These are phyloP conservation scores for Colletotrichum sp. DNA, from an alignment of 2,329 filamentous ascomycete genomes.

Conservation along the genomic window DNA sequence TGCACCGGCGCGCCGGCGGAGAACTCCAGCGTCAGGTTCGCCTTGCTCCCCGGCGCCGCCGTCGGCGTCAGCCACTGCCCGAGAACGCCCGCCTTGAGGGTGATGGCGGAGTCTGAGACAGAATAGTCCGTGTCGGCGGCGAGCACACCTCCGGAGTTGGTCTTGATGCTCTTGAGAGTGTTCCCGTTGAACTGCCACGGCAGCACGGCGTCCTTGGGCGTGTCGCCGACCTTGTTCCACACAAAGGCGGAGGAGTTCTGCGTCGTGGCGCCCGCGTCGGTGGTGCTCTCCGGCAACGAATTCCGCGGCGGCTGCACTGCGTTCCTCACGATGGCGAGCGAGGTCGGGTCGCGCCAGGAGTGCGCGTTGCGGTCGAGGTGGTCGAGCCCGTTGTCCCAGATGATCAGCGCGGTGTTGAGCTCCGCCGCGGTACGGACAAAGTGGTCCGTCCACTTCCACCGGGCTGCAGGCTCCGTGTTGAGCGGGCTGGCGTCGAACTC, in stretches of 20 bases:
- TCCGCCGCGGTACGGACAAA: slow-evolving; percentile 52
- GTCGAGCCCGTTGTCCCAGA: slow-evolving; percentile 67
- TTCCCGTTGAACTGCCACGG: slow-evolving; percentile 61
- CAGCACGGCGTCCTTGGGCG: slow-evolving; percentile 45
- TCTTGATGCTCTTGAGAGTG: slow-evolving; percentile 44
- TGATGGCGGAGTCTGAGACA: slow-evolving; percentile 47
- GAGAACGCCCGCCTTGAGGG: slow-evolving; percentile 52
- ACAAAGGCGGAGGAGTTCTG: slow-evolving; percentile 59
- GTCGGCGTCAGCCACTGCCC: slow-evolving; percentile 44
- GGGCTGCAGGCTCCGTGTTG: slow-evolving; percentile 57
- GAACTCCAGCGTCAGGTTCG: slow-evolving; percentile 57
- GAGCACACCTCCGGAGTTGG: slow-evolving; percentile 30
- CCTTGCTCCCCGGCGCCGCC: slow-evolving; percentile 48
- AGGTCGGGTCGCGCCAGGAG: slow-evolving; percentile 55
- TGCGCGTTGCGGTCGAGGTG: slow-evolving; percentile 54
- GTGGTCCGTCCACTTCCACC: slow-evolving; percentile 63
- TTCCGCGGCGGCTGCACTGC: slow-evolving; percentile 49
- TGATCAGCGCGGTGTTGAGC: slow-evolving; percentile 53
- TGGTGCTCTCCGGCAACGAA: slow-evolving; percentile 54
- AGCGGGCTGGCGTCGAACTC: slow-evolving; percentile 59
- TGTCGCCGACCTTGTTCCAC: slow-evolving; percentile 54
- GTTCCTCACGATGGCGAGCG: slow-evolving; percentile 50
- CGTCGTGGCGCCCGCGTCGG: slow-evolving; percentile 45
- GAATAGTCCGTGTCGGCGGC: slow-evolving; percentile 48
- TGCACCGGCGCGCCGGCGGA: slow-evolving; percentile 50